Conservation (phyloP, 2,329 filamentous ascomycete species). For the Alternaria sp. region DNA sequence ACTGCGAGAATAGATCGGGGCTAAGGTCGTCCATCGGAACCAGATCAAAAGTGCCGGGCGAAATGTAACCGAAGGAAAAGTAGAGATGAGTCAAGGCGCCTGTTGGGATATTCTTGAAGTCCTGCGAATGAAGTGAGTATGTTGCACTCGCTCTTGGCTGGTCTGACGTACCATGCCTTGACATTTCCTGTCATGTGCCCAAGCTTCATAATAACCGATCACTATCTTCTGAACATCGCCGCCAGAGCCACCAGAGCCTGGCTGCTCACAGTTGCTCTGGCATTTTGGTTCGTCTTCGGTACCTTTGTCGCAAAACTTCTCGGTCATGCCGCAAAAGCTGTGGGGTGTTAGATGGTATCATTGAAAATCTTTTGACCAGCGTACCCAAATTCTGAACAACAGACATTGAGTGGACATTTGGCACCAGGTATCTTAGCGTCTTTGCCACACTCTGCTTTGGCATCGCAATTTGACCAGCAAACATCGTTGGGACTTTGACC, state of each 20-base stretch:
- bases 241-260: neutral
- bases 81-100: neutral
- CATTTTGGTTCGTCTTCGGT: neutral
- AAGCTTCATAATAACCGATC: constrained; percentile 11
- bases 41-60: neutral
- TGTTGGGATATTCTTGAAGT: neutral
- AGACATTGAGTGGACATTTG: constrained; percentile 4
- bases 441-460: constrained; percentile 5
- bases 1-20: neutral
- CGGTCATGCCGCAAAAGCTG: constrained; percentile 1
- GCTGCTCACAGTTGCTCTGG: constrained; percentile 9
- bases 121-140: too few relatives aligned
- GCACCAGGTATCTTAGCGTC: neutral
- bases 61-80: constrained; percentile 3
- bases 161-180: neutral
- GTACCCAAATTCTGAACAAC: neutral
- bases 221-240: neutral
- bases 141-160: too few relatives aligned
- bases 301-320: neutral
- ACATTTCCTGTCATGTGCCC: neutral
- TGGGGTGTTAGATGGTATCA: neutral
- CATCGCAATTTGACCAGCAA: constrained; percentile 5
- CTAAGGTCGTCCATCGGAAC: neutral
- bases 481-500: neutral
- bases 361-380: neutral